Conservation (phyloP, 495 filamentous ascomycete species). For the Penicillium waksmanii region DNA sequence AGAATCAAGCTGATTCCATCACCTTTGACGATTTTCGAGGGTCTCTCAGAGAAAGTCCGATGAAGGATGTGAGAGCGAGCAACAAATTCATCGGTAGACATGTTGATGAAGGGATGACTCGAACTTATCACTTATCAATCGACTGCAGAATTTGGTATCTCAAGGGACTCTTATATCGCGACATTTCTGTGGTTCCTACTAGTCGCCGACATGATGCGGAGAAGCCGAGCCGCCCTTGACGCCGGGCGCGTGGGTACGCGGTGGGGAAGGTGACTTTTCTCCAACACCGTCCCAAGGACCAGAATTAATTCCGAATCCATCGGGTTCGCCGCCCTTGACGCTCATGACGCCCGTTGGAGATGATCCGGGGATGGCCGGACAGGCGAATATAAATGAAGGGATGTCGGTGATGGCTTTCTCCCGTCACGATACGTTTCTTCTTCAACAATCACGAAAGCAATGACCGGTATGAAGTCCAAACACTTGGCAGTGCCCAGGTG, state of each 20-base stretch:
- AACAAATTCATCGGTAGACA: conserved; percentile 16
- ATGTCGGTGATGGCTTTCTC: background rate
- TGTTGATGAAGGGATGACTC: conserved; percentile 6
- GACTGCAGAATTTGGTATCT: background rate
- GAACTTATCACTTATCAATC: background rate
- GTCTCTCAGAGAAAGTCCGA: conserved; percentile 25
- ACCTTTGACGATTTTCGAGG: conserved; percentile 24
- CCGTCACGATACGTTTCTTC: background rate
- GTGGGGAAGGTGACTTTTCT: background rate
- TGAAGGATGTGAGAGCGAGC: conserved; percentile 29
- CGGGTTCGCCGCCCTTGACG: conserved; percentile 16
- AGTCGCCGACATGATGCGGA: background rate
- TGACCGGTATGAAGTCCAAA: background rate
- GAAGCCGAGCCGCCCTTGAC: conserved; percentile 19
- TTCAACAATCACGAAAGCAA: background rate
- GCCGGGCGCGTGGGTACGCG: conserved; percentile 5
- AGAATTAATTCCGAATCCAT: background rate
- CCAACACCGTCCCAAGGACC: background rate
- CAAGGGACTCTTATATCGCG: background rate
- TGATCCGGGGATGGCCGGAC: background rate
- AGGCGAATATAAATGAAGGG: background rate
- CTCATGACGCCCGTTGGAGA: background rate
- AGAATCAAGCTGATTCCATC: conserved; percentile 34
- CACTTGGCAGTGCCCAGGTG: no score
- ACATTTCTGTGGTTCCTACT: background rate